A percentile compares a stretch with the other conserved stretches of the same genome.
Evolutionary conservation across 176 grass and related monocot species (phyloP).

Genomic region (bread wheat (Triticum aestivum)): DNA sequence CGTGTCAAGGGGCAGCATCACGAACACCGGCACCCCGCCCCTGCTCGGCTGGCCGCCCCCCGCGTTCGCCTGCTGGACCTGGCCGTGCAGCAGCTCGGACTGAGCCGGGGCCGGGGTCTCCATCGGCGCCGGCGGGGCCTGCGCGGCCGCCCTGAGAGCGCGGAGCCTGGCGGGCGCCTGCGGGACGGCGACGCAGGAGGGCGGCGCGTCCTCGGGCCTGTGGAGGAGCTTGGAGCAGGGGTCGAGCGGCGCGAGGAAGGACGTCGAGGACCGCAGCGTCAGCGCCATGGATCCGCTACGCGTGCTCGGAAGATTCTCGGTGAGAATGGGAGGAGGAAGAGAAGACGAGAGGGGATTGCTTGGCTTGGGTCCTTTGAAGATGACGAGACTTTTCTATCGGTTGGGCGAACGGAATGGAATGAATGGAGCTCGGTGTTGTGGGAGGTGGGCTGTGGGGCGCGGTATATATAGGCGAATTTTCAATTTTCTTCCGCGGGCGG

Average conservation of each 20-base stretch:
- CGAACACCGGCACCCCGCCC: constrained; percentile 69
- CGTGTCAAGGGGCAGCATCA: constrained; percentile 95
- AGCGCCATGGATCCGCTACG: constrained; percentile 53
- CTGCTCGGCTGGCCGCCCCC: neutral
- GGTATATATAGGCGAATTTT: constrained; percentile 38
- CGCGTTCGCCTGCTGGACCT: neutral
- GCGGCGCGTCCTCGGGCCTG: constrained; percentile 45
- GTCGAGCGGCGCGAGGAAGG: constrained; percentile 51
- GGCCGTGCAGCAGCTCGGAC: constrained; percentile 44
- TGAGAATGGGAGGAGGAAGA: neutral
- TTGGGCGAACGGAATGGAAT: neutral
- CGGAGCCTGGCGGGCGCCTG: constrained; percentile 8
- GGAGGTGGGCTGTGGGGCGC: neutral
- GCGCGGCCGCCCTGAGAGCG: neutral
- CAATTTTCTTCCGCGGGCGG: neutral
- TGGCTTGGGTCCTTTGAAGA: neutral
- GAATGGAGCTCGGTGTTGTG: neutral
- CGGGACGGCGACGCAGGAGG: constrained; percentile 25
- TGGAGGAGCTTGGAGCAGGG: constrained; percentile 49
- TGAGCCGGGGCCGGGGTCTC: neutral
- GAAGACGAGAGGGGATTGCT: constrained; percentile 15
- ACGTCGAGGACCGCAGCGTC: constrained; percentile 54
- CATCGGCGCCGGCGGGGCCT: neutral
- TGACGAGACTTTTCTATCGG: neutral
- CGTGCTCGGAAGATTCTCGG: neutral